A percentile compares a stretch with the other conserved stretches of the same genome.
Evolutionary conservation across 768 basidiomycete genomes (phyloP).

Genomic region (Lyophyllum semitale): DNA sequence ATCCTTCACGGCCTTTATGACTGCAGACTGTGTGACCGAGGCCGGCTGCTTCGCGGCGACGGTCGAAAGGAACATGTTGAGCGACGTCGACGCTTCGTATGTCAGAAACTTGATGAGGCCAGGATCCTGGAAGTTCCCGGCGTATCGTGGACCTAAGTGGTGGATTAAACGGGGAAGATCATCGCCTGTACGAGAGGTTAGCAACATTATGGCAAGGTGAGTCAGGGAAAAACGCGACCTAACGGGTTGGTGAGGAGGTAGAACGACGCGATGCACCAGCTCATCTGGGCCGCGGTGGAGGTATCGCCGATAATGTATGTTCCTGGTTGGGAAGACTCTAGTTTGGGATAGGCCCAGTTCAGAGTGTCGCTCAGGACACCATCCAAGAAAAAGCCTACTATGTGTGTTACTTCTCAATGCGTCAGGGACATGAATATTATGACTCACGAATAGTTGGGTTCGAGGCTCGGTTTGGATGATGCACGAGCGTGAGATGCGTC

Average conservation of each 20-base stretch:
- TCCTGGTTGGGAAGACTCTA: slow-evolving; percentile 37
- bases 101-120: slow-evolving; percentile 75
- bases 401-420: neutral
- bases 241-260: slow-evolving; percentile 62
- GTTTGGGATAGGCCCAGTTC: slow-evolving; percentile 64
- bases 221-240: slow-evolving; percentile 34
- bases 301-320: slow-evolving; percentile 61
- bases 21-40: slow-evolving; percentile 26
- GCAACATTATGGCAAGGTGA: neutral
- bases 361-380: slow-evolving; percentile 66
- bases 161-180: slow-evolving; percentile 76
- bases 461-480: slow-evolving; percentile 57
- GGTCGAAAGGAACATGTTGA: slow-evolving; percentile 74
- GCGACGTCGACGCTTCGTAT: slow-evolving; percentile 81
- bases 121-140: slow-evolving; percentile 73
- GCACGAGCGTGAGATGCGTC: slow-evolving; percentile 72
- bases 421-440: neutral
- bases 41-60: slow-evolving; percentile 36
- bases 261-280: slow-evolving; percentile 72
- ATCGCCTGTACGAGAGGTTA: slow-evolving; percentile 46
- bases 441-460: slow-evolving; percentile 63
- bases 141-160: slow-evolving; percentile 80
- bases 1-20: slow-evolving; percentile 54
- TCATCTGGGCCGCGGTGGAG: slow-evolving; percentile 42
- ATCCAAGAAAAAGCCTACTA: slow-evolving; percentile 71